Evolutionary conservation across 495 filamentous ascomycete genomes (phyloP).

Genomic region (Lichenothelia convexa): DNA sequence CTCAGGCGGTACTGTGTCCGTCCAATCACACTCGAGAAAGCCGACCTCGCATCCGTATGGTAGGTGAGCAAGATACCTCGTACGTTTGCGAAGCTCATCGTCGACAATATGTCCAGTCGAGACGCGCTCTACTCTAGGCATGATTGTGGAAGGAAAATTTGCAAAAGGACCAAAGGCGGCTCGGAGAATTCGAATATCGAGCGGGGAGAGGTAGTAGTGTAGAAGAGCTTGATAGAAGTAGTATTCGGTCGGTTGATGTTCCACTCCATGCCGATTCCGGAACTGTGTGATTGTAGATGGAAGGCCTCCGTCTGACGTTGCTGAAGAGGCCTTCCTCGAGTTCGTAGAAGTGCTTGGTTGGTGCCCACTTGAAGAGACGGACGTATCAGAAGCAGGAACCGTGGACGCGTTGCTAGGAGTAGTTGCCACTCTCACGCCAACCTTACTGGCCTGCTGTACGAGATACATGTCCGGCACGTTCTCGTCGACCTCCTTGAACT

Average conservation of each 20-base stretch:
- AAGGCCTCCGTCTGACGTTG: constrained; percentile 13
- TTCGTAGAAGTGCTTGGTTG: constrained; percentile 8
- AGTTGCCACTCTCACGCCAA: constrained; percentile 19
- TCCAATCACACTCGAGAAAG: constrained; percentile 96
- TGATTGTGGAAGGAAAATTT: constrained; percentile 69
- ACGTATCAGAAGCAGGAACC: neutral
- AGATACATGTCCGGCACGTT: constrained; percentile 36
- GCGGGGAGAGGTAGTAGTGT: constrained; percentile 81
- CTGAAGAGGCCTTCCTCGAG: constrained; percentile 1
- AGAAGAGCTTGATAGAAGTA: constrained; percentile 83
- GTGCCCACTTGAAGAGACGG: constrained; percentile 1
- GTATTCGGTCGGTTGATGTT: constrained; percentile 32
- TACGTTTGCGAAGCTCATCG: constrained; percentile 66
- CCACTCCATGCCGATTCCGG: constrained; percentile 22
- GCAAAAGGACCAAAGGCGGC: constrained; percentile 72
- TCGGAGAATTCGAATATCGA: constrained; percentile 91
- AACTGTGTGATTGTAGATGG: constrained; percentile 18
- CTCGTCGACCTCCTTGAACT: constrained; percentile 26
- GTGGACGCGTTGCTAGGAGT: neutral
- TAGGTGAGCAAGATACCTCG: constrained; percentile 82
- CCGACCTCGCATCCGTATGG: constrained; percentile 84
- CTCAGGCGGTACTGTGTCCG: constrained; percentile 63
- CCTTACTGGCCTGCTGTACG: constrained; percentile 28
- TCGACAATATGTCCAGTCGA: constrained; percentile 83
- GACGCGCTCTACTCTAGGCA: constrained; percentile 81